These are phyloP conservation scores for Castanospermum australe DNA, from an alignment of 306 rosid genomes.

Conservation along the genomic window DNA sequence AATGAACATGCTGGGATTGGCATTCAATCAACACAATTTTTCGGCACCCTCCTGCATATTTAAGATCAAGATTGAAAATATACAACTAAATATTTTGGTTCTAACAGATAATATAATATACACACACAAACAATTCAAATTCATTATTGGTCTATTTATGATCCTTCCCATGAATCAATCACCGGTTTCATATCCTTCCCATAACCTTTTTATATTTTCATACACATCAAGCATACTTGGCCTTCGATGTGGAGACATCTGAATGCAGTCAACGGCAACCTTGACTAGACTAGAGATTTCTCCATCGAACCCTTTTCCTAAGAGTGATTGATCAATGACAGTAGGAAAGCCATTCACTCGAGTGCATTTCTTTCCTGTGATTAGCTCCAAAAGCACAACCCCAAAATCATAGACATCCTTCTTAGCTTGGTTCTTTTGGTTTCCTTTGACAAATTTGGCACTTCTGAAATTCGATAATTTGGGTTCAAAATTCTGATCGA, in stretches of 20 bases:
- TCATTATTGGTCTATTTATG: too few species aligned
- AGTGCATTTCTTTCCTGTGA: neutral
- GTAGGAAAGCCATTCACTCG: neutral
- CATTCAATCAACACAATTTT: too few species aligned
- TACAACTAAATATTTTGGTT: too few species aligned
- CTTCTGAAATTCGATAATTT: neutral
- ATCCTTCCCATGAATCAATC: neutral
- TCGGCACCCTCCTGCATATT: too few species aligned
- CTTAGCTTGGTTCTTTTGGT: neutral
- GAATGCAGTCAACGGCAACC: neutral
- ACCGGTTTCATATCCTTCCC: neutral
- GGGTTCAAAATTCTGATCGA: conserved; percentile 17
- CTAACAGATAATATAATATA: too few species aligned
- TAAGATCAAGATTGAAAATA: too few species aligned
- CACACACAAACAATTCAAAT: too few species aligned
- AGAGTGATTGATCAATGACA: neutral
- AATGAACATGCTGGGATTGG: too few species aligned
- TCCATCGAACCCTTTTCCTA: conserved; percentile 3
- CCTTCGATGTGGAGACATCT: neutral
- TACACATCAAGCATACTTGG: too few species aligned
- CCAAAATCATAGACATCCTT: conserved; percentile 18
- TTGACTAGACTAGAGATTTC: neutral
- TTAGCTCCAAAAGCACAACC: neutral
- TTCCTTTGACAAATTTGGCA: neutral
- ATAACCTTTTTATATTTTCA: neutral